Conservation (phyloP, 73 alveolate species). For the Paramecium octaurelia region DNA sequence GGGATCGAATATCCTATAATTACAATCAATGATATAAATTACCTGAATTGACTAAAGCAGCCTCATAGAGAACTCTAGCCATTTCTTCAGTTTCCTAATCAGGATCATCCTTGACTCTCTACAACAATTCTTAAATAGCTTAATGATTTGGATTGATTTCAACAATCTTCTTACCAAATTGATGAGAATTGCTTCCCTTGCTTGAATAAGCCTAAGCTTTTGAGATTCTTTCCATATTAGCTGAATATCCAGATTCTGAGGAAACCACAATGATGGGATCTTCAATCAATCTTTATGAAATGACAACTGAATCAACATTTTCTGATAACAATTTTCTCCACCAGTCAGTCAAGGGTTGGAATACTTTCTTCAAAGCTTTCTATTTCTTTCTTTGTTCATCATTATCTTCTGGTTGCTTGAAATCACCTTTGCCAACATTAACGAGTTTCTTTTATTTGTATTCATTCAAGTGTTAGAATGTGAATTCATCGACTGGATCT, state of each 20-base stretch:
- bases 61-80: slow-evolving; percentile 74
- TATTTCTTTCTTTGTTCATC: slow-evolving; percentile 84
- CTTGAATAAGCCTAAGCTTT: slow-evolving; percentile 96
- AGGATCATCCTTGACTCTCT: slow-evolving; percentile 72
- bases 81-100: slow-evolving; percentile 74
- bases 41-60: slow-evolving; percentile 86
- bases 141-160: slow-evolving; percentile 98
- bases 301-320: slow-evolving; percentile 82
- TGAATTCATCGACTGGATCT: slow-evolving; percentile 98
- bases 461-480: slow-evolving; percentile 90
- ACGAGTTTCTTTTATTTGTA: slow-evolving; percentile 91
- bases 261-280: slow-evolving; percentile 90
- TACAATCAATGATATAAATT: background rate
- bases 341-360: slow-evolving; percentile 96
- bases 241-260: slow-evolving; percentile 94
- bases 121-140: slow-evolving; percentile 81
- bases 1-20: slow-evolving; percentile 62
- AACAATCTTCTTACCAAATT: slow-evolving; percentile 90
- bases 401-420: slow-evolving; percentile 85
- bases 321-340: slow-evolving; percentile 88
- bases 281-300: slow-evolving; percentile 88
- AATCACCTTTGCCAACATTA: slow-evolving; percentile 95
- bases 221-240: slow-evolving; percentile 96
- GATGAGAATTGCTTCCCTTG: slow-evolving; percentile 69
- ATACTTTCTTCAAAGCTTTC: slow-evolving; percentile 90